These are phyloP conservation scores for Mytilinidion resinicola DNA, from an alignment of 495 filamentous ascomycete species.

Conservation along the genomic window DNA sequence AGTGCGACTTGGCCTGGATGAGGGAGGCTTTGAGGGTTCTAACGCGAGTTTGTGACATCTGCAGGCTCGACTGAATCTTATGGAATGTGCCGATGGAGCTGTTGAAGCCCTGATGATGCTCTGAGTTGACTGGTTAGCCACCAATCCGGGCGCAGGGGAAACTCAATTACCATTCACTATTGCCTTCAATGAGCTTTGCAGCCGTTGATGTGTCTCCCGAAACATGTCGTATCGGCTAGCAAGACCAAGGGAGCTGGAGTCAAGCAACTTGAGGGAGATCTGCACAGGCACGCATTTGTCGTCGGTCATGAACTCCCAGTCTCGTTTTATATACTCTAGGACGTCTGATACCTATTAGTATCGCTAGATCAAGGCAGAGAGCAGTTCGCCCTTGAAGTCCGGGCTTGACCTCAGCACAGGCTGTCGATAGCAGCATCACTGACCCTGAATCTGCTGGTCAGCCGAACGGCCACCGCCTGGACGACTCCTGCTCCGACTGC, in stretches of 20 bases:
- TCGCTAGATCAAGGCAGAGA: neutral
- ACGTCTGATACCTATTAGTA: conserved; percentile 42
- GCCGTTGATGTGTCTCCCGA: conserved; percentile 67
- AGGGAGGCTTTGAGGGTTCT: conserved; percentile 76
- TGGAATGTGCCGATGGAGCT: conserved; percentile 98
- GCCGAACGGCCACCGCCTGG: conserved; percentile 28
- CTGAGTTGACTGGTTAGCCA: conserved; percentile 42
- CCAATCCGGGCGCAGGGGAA: neutral
- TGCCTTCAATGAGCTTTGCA: conserved; percentile 84
- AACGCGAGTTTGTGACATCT: conserved; percentile 77
- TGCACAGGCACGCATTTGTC: conserved; percentile 87
- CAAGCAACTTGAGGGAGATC: conserved; percentile 85
- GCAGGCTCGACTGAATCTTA: conserved; percentile 92
- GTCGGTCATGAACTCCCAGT: conserved; percentile 87
- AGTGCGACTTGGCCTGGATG: conserved; percentile 69
- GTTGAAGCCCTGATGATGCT: conserved; percentile 98
- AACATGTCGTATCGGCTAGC: conserved; percentile 82
- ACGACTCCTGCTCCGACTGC: conserved; percentile 24
- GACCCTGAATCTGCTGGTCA: conserved; percentile 39
- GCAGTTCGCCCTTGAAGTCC: no score
- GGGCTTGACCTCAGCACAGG: no score
- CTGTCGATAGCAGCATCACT: conserved; percentile 6
- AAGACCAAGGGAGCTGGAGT: conserved; percentile 85
- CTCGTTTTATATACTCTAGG: conserved; percentile 65
- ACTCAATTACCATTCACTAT: conserved; percentile 66